Base-by-base conservation (phyloP, 208 protist species). In the Trypanosoma caninum region DNA sequence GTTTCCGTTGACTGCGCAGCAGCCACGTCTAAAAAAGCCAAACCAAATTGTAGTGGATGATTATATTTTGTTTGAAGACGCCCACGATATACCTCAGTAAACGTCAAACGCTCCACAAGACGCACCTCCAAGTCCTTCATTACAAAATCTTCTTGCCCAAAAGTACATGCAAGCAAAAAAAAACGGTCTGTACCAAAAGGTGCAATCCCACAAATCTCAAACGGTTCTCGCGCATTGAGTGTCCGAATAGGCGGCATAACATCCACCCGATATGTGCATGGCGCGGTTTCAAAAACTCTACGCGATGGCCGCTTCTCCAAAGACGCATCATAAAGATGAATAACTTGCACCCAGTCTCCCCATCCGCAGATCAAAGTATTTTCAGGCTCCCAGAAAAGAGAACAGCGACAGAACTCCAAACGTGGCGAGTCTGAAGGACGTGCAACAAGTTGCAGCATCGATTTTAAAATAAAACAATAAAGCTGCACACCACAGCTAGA, bases 51-150 rank as follows among this genome's bases (percentile, higher is more conserved):
- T 56, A 90, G 56, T 22, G 83, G 74, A 65, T 90, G 82, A 14
- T 68, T 76, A 51, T 81, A 76, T 20, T 69, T 69, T 5, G 78
- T 59, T 8, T 71, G 59, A 40, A 89, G 64, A 34, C 76, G 69
- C 14, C 75, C 80, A 10, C 81, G 78, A 54, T 80, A 88, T 52
- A 84, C 48, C 34, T 85, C 70, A 31, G 37, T 18, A 42, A 87
- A 69, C 9, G 73, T 70, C 10, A 10, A 20, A 23, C 81, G 78
- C 28, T 81, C 68, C 57, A 92, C 85, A 16, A 92, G 73, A 33
- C 85, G 85, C 40, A 92, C 74, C 59, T 87, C 81, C 22, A 89
- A 57, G 28, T 81, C 77, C 28, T 70, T 68, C 52, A 85, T 70
- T n/a, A n/a, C n/a, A 31, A 58, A 64, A 30, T 70, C 80, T 53